These are phyloP conservation scores for Quercus wislizeni DNA, from an alignment of 306 rosid species.

Conservation along the genomic window DNA sequence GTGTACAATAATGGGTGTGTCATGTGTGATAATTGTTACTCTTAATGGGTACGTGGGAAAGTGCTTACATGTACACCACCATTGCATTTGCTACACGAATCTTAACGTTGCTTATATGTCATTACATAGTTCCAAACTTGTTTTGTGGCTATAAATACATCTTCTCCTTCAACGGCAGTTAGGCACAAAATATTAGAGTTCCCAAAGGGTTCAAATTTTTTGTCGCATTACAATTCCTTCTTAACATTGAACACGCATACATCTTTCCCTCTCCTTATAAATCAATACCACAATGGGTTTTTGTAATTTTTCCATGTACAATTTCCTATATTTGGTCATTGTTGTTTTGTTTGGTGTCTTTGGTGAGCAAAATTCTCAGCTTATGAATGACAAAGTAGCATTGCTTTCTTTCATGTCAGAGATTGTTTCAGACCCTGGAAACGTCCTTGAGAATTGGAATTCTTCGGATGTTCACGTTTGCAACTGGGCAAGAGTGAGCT, in stretches of 20 bases:
- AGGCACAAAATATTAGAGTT: conserved; percentile 34
- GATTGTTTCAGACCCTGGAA: conserved; percentile 64
- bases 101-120: conserved; percentile 9
- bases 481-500: conserved; percentile 68
- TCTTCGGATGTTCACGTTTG: conserved; percentile 48
- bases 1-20: too few species aligned
- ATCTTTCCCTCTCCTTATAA: too few species aligned
- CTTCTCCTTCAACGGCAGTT: conserved; percentile 57
- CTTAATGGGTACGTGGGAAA: conserved; percentile 25
- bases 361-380: conserved; percentile 25
- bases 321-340: conserved; percentile 23
- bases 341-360: conserved; percentile 24
- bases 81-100: conserved; percentile 22
- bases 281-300: conserved; percentile 28
- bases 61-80: conserved; percentile 50
- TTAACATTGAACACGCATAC: conserved; percentile 18
- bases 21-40: too few species aligned
- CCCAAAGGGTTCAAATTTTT: conserved; percentile 4
- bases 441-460: conserved; percentile 55
- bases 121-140: conserved; percentile 16
- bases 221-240: conserved; percentile 20
- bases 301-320: conserved; percentile 25
- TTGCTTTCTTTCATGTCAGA: conserved; percentile 69
- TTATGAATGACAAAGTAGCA: conserved; percentile 45
- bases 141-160: not conserved